phyloP scores from a whole-genome alignment of 169 alveolate genomes.

The Theileria annulata region DNA sequence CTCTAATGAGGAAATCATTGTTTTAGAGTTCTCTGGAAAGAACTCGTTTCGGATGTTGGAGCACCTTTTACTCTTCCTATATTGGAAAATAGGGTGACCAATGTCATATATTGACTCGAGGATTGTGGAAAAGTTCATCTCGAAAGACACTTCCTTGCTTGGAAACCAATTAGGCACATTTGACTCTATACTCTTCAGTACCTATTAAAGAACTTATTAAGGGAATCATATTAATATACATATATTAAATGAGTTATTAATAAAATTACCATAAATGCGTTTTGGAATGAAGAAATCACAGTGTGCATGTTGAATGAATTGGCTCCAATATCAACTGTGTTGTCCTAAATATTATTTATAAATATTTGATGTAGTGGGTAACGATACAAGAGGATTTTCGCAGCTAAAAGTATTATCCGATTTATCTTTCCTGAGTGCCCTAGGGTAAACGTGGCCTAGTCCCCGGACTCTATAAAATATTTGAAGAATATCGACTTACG shows the following conservation, averaged over 20 bases:
- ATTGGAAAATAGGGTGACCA: slow-evolving; percentile 62
- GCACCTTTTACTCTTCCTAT: neutral
- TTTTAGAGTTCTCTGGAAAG: slow-evolving; percentile 19
- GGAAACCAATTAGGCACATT: slow-evolving; percentile 14
- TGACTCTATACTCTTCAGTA: slow-evolving; percentile 28
- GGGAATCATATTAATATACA: too few species aligned
- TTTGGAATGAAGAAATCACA: slow-evolving; percentile 52
- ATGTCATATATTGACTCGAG: slow-evolving; percentile 60
- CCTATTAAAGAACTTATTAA: neutral
- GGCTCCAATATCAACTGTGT: slow-evolving; percentile 55
- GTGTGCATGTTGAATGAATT: slow-evolving; percentile 47
- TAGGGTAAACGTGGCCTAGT: slow-evolving; percentile 72
- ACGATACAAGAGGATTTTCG: slow-evolving; percentile 64
- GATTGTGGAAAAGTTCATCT: slow-evolving; percentile 25
- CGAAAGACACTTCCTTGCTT: slow-evolving; percentile 5
- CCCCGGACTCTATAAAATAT: slow-evolving; percentile 64
- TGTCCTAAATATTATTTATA: slow-evolving; percentile 44
- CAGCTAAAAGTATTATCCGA: slow-evolving; percentile 54
- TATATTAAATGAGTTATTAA: neutral
- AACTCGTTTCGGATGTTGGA: neutral
- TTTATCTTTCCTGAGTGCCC: slow-evolving; percentile 48
- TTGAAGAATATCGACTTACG: slow-evolving; percentile 20
- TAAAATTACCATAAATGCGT: slow-evolving; percentile 40
- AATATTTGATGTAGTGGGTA: slow-evolving; percentile 1
- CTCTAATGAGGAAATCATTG: slow-evolving; percentile 12